Evolutionary conservation across 768 basidiomycete species (phyloP).

Genomic region (Termitomyces sp.): DNA sequence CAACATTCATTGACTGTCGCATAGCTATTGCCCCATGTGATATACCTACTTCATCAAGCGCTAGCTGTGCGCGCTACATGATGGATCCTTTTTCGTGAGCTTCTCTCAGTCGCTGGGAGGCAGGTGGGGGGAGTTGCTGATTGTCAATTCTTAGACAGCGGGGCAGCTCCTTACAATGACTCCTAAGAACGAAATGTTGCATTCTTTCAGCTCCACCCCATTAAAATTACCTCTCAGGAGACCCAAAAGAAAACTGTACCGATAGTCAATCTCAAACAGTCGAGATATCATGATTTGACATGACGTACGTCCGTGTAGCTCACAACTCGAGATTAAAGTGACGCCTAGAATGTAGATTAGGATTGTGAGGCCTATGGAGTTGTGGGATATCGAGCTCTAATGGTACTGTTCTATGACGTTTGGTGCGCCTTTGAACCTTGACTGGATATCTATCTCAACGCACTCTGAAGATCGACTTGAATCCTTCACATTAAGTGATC

Average conservation of each 20-base stretch:
- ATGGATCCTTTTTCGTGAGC: neutral
- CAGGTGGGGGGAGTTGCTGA: neutral
- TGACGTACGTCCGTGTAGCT: neutral
- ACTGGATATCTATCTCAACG: neutral
- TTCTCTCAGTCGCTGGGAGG: neutral
- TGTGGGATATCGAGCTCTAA: no score
- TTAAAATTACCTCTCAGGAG: neutral
- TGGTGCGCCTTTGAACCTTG: neutral
- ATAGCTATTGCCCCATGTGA: neutral
- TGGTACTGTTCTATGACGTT: neutral
- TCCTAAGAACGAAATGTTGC: neutral
- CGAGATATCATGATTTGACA: neutral
- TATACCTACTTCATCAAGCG: no score
- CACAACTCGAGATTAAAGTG: neutral
- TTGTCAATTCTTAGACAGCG: neutral
- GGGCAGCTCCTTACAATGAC: neutral
- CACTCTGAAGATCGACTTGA: neutral
- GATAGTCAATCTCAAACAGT: neutral
- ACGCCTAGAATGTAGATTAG: neutral
- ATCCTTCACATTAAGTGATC: neutral
- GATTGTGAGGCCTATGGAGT: no score
- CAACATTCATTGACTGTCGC: neutral
- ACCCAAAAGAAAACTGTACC: neutral
- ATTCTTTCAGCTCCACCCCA: neutral
- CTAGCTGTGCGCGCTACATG: neutral